phyloP scores from a whole-genome alignment of 1,139 yeast species.

The Casaregolazyma lundiana region DNA sequence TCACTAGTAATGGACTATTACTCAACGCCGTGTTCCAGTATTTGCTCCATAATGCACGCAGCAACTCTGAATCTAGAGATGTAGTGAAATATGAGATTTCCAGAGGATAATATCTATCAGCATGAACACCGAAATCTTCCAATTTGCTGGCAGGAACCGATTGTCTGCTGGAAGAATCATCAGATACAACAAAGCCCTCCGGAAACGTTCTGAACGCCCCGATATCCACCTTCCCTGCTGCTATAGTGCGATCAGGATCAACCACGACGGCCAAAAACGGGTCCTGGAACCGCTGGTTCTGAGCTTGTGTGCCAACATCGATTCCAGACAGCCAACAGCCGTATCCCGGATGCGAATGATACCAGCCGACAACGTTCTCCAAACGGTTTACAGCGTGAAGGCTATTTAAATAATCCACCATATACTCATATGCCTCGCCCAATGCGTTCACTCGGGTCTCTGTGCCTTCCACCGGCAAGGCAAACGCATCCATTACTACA shows the following conservation, averaged over 20 bases:
- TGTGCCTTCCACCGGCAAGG: slow-evolving; percentile 92
- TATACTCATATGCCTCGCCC: slow-evolving; percentile 89
- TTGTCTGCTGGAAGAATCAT: slow-evolving; percentile 10
- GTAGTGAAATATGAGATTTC: slow-evolving; percentile 62
- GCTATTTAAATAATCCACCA: slow-evolving; percentile 75
- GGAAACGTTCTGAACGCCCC: slow-evolving; percentile 90
- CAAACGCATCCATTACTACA: slow-evolving; percentile 75
- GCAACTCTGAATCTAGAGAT: slow-evolving; percentile 45
- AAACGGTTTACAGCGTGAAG: slow-evolving; percentile 50
- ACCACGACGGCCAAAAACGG: slow-evolving; percentile 87
- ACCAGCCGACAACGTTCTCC: slow-evolving; percentile 73
- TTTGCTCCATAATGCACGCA: slow-evolving; percentile 45
- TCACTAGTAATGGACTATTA: slow-evolving; percentile 28
- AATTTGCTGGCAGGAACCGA: slow-evolving; percentile 45
- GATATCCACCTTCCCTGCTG: slow-evolving; percentile 69
- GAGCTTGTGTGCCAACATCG: slow-evolving; percentile 82
- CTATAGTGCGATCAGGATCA: slow-evolving; percentile 70
- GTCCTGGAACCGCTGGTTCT: slow-evolving; percentile 82
- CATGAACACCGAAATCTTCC: slow-evolving; percentile 66
- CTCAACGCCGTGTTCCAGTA: slow-evolving; percentile 47
- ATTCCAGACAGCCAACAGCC: slow-evolving; percentile 96
- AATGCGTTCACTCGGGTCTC: slow-evolving; percentile 95
- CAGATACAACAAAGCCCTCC: slow-evolving; percentile 31
- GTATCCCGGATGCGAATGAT: slow-evolving; percentile 98
- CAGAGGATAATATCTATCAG: slow-evolving; percentile 66